phyloP scores from a whole-genome alignment of 164 flowering plant genomes.

The Aristolochia contorta region DNA sequence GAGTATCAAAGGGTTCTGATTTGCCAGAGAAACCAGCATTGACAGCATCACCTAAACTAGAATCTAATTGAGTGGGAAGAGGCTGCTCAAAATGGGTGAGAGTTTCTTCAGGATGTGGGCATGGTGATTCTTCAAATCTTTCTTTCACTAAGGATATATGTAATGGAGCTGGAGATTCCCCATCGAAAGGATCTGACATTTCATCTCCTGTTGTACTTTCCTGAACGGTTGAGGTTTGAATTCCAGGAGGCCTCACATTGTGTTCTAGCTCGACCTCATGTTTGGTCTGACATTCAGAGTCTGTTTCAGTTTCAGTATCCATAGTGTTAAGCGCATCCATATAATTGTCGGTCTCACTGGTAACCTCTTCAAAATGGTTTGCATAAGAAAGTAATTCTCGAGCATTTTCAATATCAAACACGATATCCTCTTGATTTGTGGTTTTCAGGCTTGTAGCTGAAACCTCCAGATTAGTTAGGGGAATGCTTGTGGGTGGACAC shows the following conservation, averaged over 20 bases:
- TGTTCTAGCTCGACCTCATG: slow-evolving; percentile 26
- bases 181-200: slow-evolving; percentile 17
- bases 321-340: slow-evolving; percentile 77
- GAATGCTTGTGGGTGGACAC: slow-evolving; percentile 13
- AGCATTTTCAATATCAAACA: slow-evolving; percentile 16
- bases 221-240: slow-evolving; percentile 12
- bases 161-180: slow-evolving; percentile 19
- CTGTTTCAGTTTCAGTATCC: slow-evolving; percentile 75
- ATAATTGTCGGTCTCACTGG: slow-evolving; percentile 63
- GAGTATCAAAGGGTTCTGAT: slow-evolving; percentile 12
- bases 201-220: slow-evolving; percentile 2
- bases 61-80: slow-evolving; percentile 14
- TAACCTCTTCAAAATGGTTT: slow-evolving; percentile 40
- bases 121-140: slow-evolving; percentile 8
- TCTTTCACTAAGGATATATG: slow-evolving; percentile 16
- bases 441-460: slow-evolving; percentile 8
- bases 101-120: slow-evolving; percentile 14
- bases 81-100: slow-evolving; percentile 16
- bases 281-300: slow-evolving; percentile 46
- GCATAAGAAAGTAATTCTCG: slow-evolving; percentile 13
- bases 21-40: slow-evolving; percentile 10
- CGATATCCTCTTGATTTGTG: slow-evolving; percentile 16
- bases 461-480: slow-evolving; percentile 15
- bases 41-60: slow-evolving; percentile 12
- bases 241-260: slow-evolving; percentile 14